Percentiles rank a stretch among this genome's conserved stretches.
Conservation (phyloP, 2,329 filamentous ascomycete genomes). For the Colletotrichum sp. region DNA sequence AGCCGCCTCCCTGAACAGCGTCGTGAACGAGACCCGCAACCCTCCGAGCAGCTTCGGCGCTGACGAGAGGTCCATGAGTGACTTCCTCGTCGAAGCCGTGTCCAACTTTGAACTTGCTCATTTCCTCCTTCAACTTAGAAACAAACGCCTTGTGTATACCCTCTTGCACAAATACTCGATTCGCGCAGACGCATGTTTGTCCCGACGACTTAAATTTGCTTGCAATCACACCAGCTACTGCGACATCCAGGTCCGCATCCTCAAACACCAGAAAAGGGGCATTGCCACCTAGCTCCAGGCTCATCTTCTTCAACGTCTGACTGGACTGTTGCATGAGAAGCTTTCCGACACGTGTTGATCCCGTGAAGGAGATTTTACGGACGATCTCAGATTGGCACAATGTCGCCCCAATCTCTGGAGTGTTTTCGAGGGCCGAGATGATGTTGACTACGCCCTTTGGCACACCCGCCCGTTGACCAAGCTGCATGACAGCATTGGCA, state of each 20-base stretch:
- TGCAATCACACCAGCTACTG: constrained; percentile 81
- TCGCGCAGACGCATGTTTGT: constrained; percentile 93
- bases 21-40: constrained; percentile 82
- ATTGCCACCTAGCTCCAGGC: constrained; percentile 92
- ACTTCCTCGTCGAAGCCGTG: constrained; percentile 72
- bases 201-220: constrained; percentile 95
- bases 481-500: constrained; percentile 83
- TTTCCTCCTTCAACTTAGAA: constrained; percentile 71
- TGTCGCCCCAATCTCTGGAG: constrained; percentile 75
- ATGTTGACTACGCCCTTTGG: constrained; percentile 92
- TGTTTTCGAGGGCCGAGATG: constrained; percentile 81
- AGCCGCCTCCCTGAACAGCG: constrained; percentile 77
- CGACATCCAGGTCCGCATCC: constrained; percentile 86
- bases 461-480: constrained; percentile 85
- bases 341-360: constrained; percentile 72
- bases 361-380: constrained; percentile 94
- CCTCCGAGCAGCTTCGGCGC: constrained; percentile 80
- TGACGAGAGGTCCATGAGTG: constrained; percentile 85
- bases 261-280: constrained; percentile 97
- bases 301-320: constrained; percentile 80
- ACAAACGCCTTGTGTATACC: constrained; percentile 81
- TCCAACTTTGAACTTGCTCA: constrained; percentile 77
- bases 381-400: constrained; percentile 79
- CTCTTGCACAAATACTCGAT: constrained; percentile 80
- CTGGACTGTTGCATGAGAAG: constrained; percentile 89